Conservation (phyloP, 2,329 filamentous ascomycete species). For the Triangularia verruculosa region DNA sequence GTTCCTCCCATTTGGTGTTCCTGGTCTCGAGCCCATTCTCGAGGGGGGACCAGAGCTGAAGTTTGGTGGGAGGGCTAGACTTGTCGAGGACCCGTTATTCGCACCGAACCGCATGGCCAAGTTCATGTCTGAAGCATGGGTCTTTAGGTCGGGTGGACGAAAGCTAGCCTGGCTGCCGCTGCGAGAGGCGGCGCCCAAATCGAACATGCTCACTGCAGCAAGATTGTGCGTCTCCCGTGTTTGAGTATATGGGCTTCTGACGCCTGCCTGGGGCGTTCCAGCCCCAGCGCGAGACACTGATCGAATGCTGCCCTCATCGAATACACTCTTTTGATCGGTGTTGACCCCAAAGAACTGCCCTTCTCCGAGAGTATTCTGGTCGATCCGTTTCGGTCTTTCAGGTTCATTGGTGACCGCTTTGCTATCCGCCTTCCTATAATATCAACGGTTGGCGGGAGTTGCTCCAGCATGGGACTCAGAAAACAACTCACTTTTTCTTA, state of each 20-base stretch:
- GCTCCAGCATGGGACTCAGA: not conserved
- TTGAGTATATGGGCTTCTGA: constrained; percentile 30
- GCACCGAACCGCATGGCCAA: constrained; percentile 37
- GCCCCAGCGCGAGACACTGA: constrained; percentile 35
- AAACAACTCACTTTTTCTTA: constrained; percentile 52
- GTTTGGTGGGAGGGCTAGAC: constrained; percentile 30
- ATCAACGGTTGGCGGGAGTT: constrained; percentile 21
- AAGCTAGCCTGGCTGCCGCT: constrained; percentile 24
- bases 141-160: constrained; percentile 28
- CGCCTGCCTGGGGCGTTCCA: constrained; percentile 39
- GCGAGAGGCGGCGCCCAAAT: constrained; percentile 35
- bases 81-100: constrained; percentile 32
- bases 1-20: constrained; percentile 35
- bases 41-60: constrained; percentile 28
- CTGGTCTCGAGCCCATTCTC: constrained; percentile 29
- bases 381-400: constrained; percentile 33
- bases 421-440: constrained; percentile 30
- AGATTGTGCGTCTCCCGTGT: constrained; percentile 37
- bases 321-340: constrained; percentile 34
- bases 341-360: constrained; percentile 38
- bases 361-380: constrained; percentile 35
- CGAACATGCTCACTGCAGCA: constrained; percentile 45
- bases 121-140: constrained; percentile 40
- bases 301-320: constrained; percentile 32
- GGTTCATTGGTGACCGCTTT: constrained; percentile 21